These are phyloP conservation scores for Thielaviopsis cerberus DNA, from an alignment of 2,329 filamentous ascomycete genomes.

Conservation along the genomic window DNA sequence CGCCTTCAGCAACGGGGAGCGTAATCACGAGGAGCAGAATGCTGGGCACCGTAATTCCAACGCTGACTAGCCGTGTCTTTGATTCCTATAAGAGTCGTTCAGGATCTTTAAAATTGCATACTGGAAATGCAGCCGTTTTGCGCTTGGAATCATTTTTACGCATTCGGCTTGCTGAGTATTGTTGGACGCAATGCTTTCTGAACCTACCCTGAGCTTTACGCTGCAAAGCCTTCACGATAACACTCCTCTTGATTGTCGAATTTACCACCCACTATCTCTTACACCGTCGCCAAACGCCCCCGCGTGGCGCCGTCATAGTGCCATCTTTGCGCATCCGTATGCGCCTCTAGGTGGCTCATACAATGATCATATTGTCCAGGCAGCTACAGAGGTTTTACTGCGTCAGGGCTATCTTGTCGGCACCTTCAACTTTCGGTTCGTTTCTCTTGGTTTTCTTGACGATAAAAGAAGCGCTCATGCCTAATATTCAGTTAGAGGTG, in stretches of 20 bases:
- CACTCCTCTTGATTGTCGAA: conserved; percentile 55
- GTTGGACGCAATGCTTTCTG: conserved; percentile 2
- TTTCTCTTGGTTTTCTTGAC: not conserved
- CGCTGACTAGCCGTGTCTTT: no score
- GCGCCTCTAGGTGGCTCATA: conserved; percentile 69
- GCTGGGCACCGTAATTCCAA: no score
- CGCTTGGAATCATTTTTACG: no score
- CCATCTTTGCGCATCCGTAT: conserved; percentile 75
- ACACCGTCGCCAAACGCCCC: conserved; percentile 18
- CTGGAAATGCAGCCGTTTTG: no score
- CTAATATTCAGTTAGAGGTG: conserved; percentile 39
- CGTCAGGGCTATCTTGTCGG: conserved; percentile 54
- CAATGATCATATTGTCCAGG: conserved; percentile 63
- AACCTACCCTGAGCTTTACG: conserved; percentile 21
- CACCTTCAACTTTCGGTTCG: conserved; percentile 78
- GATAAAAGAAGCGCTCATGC: not conserved
- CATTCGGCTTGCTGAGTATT: not conserved
- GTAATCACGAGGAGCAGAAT: no score
- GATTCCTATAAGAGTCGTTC: no score
- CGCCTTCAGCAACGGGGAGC: no score
- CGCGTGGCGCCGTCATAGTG: conserved; percentile 31
- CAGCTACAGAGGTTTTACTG: conserved; percentile 46
- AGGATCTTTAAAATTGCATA: not conserved
- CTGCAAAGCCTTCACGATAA: conserved; percentile 71
- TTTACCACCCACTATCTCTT: conserved; percentile 51